Percentiles rank a stretch among this genome's conserved stretches.
These are phyloP conservation scores for Petrea volubilis DNA, from an alignment of 257 asterid species.

Conservation along the genomic window DNA sequence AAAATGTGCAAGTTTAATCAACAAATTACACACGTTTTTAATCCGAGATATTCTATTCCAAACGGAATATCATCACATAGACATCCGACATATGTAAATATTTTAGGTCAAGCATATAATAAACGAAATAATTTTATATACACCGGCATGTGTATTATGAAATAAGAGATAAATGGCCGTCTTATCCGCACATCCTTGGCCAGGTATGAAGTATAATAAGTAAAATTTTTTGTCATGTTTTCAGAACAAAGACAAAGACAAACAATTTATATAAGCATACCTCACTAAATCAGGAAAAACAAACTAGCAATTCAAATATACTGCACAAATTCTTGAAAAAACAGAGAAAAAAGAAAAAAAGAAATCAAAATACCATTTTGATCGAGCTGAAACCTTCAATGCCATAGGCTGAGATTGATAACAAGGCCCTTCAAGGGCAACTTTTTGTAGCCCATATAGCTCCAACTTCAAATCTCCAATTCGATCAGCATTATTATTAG, in stretches of 20 bases:
- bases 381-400: slow-evolving; percentile 56
- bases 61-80: too few species aligned
- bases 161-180: too few species aligned
- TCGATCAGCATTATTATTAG: slow-evolving; percentile 32
- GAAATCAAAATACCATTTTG: slow-evolving; percentile 58
- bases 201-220: too few species aligned
- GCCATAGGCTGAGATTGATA: slow-evolving; percentile 55
- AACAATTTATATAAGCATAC: neutral
- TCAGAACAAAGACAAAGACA: neutral
- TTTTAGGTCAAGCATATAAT: too few species aligned
- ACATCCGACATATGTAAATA: too few species aligned
- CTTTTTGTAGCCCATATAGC: slow-evolving; percentile 60
- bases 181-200: too few species aligned
- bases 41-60: too few species aligned
- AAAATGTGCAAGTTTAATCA: too few species aligned
- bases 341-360: neutral
- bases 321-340: neutral
- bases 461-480: slow-evolving; percentile 39
- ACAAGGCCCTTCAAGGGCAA: slow-evolving; percentile 66
- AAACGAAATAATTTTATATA: too few species aligned
- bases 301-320: neutral
- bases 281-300: neutral
- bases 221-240: too few species aligned
- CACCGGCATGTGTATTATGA: too few species aligned
- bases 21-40: too few species aligned